Evolutionary conservation across 2,329 filamentous ascomycete genomes (phyloP).

Genomic region (Basipetospora sp.): DNA sequence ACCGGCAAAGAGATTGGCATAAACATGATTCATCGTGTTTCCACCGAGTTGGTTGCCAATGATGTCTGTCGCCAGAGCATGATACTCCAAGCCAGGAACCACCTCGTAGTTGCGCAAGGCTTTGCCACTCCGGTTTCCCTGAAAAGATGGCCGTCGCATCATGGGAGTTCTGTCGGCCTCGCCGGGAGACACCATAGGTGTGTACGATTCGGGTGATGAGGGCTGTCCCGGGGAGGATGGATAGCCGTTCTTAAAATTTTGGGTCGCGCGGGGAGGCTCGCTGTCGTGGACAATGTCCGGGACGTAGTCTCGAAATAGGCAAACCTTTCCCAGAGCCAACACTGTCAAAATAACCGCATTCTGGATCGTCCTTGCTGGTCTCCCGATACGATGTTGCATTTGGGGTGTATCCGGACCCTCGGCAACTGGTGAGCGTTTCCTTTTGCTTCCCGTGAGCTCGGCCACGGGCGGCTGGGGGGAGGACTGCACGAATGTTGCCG

Average conservation of each 20-base stretch:
- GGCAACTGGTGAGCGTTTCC: conserved; percentile 38
- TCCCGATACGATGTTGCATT: conserved; percentile 24
- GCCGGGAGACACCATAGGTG: conserved; percentile 36
- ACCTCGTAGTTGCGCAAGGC: conserved; percentile 59
- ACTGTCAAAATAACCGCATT: conserved; percentile 73
- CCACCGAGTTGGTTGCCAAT: conserved; percentile 67
- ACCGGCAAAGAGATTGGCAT: conserved; percentile 70
- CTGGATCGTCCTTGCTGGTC: conserved; percentile 51
- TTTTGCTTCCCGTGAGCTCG: conserved; percentile 28
- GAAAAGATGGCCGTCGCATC: conserved; percentile 37
- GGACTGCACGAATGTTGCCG: conserved; percentile 4
- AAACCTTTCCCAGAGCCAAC: conserved; percentile 76
- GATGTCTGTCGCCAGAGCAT: conserved; percentile 73
- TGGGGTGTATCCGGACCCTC: conserved; percentile 19
- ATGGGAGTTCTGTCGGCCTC: conserved; percentile 31
- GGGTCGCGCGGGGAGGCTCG: neutral
- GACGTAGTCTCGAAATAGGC: conserved; percentile 37
- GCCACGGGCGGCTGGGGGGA: conserved; percentile 9
- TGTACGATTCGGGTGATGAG: conserved; percentile 33
- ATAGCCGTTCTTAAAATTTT: conserved; percentile 26
- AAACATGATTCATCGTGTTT: conserved; percentile 68
- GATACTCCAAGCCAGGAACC: conserved; percentile 82
- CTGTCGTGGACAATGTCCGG: conserved; percentile 37
- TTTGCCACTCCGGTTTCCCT: conserved; percentile 21
- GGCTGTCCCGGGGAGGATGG: conserved; percentile 4